A percentile compares a stretch with the other conserved stretches of the same genome.
Conservation (phyloP, 176 grass and related monocot genomes). For the Cenchrus fungigraminus region DNA sequence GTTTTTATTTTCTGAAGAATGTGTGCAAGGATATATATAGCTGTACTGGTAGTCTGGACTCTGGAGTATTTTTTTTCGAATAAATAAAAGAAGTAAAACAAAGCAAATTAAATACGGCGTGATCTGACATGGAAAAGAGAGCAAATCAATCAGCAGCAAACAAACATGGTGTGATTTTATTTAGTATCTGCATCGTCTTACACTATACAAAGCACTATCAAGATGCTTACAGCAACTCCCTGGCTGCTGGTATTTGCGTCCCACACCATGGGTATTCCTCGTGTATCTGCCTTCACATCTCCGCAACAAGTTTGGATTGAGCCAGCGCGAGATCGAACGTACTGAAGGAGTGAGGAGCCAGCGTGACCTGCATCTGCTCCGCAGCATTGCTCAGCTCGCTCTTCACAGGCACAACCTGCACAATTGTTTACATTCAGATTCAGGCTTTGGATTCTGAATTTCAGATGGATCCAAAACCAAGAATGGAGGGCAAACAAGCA, state of each 20-base stretch:
- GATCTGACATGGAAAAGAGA: not conserved
- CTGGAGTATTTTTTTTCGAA: too few relatives aligned
- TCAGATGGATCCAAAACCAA: slow-evolving; percentile 1
- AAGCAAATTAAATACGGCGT: not conserved
- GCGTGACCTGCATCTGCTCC: slow-evolving; percentile 51
- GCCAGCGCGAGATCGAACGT: slow-evolving; percentile 67
- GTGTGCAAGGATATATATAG: too few relatives aligned
- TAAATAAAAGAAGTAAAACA: not conserved
- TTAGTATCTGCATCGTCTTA: not conserved
- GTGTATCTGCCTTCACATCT: slow-evolving; percentile 41
- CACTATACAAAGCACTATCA: slow-evolving; percentile 17
- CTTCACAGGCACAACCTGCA: slow-evolving; percentile 63
- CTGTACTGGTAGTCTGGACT: not conserved
- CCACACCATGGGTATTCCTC: not conserved
- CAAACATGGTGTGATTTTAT: slow-evolving; percentile 10
- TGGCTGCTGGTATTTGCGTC: not conserved
- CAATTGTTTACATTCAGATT: not conserved
- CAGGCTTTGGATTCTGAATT: not conserved
- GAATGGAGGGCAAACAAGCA: not conserved
- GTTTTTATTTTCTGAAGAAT: too few relatives aligned
- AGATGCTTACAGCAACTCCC: not conserved
- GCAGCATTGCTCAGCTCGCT: slow-evolving; percentile 47
- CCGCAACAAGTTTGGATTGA: slow-evolving; percentile 11
- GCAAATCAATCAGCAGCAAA: not conserved
- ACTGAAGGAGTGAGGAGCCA: slow-evolving; percentile 56